Conservation (phyloP, 2,329 filamentous ascomycete species). For the Zymoseptoria pseudotritici region DNA sequence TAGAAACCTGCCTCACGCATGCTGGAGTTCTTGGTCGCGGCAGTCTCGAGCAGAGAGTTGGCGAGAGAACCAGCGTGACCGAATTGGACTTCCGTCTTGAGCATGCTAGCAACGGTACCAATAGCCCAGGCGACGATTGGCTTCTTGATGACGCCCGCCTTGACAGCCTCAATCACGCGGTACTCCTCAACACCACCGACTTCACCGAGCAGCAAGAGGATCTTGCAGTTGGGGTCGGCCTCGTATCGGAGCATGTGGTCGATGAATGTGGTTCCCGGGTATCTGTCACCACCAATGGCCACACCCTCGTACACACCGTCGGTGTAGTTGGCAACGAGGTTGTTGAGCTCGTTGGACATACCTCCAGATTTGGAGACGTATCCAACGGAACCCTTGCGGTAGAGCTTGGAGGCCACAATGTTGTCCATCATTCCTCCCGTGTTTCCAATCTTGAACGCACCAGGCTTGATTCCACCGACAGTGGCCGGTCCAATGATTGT, state of each 20-base stretch:
- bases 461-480: slow-evolving; percentile 98
- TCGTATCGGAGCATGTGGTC: slow-evolving; percentile 97
- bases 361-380: slow-evolving; percentile 99
- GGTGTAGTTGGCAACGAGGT: slow-evolving; percentile 93
- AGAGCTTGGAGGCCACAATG: slow-evolving; percentile 99
- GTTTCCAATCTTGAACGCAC: slow-evolving; percentile 99
- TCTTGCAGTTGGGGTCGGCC: slow-evolving; percentile 95
- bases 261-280: slow-evolving; percentile 98
- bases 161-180: slow-evolving; percentile 96
- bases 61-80: slow-evolving; percentile 97
- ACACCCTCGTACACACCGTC: slow-evolving; percentile 99
- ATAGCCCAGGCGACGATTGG: slow-evolving; percentile 99
- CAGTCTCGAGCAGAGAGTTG: slow-evolving; percentile 98
- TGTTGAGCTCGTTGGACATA: slow-evolving; percentile 99
- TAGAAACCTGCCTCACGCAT: slow-evolving; percentile 93
- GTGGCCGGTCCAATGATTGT: slow-evolving; percentile 98
- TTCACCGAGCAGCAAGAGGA: slow-evolving; percentile 90
- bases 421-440: slow-evolving; percentile 99
- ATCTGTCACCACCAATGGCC: slow-evolving; percentile 97
- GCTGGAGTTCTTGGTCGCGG: slow-evolving; percentile 88
- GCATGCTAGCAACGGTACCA: slow-evolving; percentile 98
- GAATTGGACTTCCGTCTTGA: slow-evolving; percentile 99
- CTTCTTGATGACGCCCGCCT: slow-evolving; percentile 92
- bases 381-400: slow-evolving; percentile 96
- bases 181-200: slow-evolving; percentile 99